phyloP scores from a whole-genome alignment of 2,329 filamentous ascomycete genomes.

The Ophiostoma angusticollis region DNA sequence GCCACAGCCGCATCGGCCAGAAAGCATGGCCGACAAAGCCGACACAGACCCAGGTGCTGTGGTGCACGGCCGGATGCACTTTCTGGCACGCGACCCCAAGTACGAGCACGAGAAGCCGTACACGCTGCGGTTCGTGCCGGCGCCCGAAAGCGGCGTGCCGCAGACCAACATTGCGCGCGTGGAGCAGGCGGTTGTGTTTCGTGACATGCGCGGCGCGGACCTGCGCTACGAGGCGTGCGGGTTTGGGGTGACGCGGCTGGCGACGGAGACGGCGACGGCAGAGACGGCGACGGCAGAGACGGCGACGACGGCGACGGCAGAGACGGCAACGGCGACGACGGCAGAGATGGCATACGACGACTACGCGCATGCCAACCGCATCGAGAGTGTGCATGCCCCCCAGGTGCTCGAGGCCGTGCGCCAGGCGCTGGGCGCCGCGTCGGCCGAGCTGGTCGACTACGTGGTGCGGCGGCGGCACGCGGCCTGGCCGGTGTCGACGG shows the following conservation, averaged over 20 bases:
- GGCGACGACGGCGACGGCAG: constrained; percentile 6
- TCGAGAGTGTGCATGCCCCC: constrained; percentile 9
- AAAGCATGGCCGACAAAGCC: not conserved
- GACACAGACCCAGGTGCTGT: not conserved
- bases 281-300: not conserved
- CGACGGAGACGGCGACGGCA: no score
- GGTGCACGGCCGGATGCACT: constrained; percentile 9
- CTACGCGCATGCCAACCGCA: constrained; percentile 1
- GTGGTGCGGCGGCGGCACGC: constrained; percentile 13
- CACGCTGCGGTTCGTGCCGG: constrained; percentile 12
- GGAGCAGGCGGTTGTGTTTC: constrained; percentile 7
- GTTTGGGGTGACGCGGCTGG: constrained; percentile 5
- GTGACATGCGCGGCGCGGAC: constrained; percentile 6
- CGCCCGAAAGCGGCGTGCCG: constrained; percentile 7
- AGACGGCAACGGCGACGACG: not conserved
- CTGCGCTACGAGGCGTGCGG: constrained; percentile 10
- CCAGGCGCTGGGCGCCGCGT: constrained; percentile 5
- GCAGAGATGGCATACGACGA: constrained; percentile 3
- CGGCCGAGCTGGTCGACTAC: constrained; percentile 14
- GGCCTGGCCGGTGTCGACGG: constrained; percentile 12
- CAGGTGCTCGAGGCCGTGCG: constrained; percentile 9
- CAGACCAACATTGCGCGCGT: constrained; percentile 13
- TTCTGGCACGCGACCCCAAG: constrained; percentile 10
- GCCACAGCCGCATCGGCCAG: not conserved
- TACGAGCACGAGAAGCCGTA: constrained; percentile 12